phyloP scores from a whole-genome alignment of 352 stramenopile species.

The Phytopythium ostracodes region DNA sequence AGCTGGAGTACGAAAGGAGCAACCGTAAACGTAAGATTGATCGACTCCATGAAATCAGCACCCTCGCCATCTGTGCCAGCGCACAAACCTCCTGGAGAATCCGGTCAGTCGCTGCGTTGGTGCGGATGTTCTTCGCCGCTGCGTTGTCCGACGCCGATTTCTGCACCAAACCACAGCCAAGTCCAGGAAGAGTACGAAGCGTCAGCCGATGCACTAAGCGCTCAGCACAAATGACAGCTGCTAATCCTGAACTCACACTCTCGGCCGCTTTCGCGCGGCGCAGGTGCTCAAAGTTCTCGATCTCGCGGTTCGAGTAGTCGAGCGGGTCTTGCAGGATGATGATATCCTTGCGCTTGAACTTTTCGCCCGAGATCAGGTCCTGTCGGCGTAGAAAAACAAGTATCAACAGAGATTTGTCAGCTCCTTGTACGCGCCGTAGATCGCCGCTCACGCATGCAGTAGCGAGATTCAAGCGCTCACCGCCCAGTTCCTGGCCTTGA shows the following conservation, averaged over 20 bases:
- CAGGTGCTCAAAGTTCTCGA: conserved; percentile 98
- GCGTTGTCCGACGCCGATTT: conserved; percentile 10
- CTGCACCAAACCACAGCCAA: conserved; percentile 10
- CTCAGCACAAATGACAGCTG: background rate
- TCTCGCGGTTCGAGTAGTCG: conserved; percentile 90
- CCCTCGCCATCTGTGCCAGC: background rate
- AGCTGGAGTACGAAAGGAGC: conserved; percentile 24
- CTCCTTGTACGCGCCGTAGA: background rate
- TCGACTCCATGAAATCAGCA: too few species aligned
- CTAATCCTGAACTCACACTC: conserved; percentile 20
- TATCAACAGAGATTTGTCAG: background rate
- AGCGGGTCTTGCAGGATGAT: conserved; percentile 95
- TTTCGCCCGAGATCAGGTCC: conserved; percentile 92
- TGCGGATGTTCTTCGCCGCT: conserved; percentile 60
- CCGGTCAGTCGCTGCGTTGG: conserved; percentile 77
- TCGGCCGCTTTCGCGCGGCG: conserved; percentile 51
- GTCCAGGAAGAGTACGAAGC: too few species aligned
- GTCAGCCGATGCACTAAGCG: background rate
- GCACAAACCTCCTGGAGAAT: conserved; percentile 66
- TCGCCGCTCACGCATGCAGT: too few species aligned
- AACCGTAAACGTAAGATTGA: too few species aligned
- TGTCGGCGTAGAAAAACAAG: conserved; percentile 7
- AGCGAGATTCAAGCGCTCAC: conserved; percentile 31
- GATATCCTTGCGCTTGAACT: conserved; percentile 92
- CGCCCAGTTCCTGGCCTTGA: conserved; percentile 97